phyloP scores from a whole-genome alignment of 1,139 yeast species.

The Hanseniaspora gamundiae region DNA sequence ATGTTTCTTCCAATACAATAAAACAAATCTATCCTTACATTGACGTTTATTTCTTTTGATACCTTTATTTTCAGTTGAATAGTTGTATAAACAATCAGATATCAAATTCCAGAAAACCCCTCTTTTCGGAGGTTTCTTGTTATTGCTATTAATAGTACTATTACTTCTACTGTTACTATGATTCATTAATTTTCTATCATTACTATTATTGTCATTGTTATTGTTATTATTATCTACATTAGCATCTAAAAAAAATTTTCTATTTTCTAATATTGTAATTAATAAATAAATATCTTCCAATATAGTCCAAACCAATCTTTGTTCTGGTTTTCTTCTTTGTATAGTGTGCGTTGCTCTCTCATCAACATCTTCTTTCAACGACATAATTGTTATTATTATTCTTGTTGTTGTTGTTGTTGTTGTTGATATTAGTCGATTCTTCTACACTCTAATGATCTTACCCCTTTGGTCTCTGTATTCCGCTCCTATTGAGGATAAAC shows the following conservation, averaged over 20 bases:
- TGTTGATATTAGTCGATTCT: too few relatives aligned
- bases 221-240: background rate
- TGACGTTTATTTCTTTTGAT: background rate
- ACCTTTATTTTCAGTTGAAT: background rate
- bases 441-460: too few relatives aligned
- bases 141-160: background rate
- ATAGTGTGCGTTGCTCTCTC: background rate
- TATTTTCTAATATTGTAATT: background rate
- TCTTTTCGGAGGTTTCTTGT: background rate
- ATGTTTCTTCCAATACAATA: background rate
- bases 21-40: constrained; percentile 1
- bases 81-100: background rate
- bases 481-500: too few relatives aligned
- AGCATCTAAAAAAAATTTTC: background rate
- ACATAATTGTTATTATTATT: background rate
- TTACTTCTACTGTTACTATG: too few relatives aligned
- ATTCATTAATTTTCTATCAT: too few relatives aligned
- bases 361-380: background rate
- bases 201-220: too few relatives aligned
- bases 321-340: background rate
- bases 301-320: background rate
- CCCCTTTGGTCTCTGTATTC: too few relatives aligned
- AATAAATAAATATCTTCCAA: background rate
- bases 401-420: too few relatives aligned
- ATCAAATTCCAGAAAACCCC: background rate